These are phyloP conservation scores for Peltaster fructicola DNA, from an alignment of 2,329 filamentous ascomycete genomes.

Conservation along the genomic window DNA sequence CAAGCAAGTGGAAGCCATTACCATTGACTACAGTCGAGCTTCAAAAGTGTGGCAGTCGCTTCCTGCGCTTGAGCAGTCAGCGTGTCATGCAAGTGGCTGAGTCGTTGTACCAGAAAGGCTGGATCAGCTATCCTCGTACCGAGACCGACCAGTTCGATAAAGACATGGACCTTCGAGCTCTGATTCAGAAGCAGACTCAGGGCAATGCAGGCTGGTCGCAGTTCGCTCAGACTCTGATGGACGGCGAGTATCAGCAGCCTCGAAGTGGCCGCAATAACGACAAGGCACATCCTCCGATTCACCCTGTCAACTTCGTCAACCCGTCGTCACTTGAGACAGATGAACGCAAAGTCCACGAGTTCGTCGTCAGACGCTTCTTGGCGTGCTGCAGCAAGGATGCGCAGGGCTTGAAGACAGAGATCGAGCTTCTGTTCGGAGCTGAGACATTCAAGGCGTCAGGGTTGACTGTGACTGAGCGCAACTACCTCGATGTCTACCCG, in stretches of 20 bases:
- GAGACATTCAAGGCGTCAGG: slow-evolving; percentile 73
- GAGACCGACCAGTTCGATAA: slow-evolving; percentile 92
- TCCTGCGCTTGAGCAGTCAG: slow-evolving; percentile 80
- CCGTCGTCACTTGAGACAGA: slow-evolving; percentile 41
- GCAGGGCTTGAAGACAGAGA: slow-evolving; percentile 64
- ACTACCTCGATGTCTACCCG: slow-evolving; percentile 87
- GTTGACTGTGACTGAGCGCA: slow-evolving; percentile 67
- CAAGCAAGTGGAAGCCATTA: slow-evolving; percentile 82
- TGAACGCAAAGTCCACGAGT: slow-evolving; percentile 68
- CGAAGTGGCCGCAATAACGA: slow-evolving; percentile 78
- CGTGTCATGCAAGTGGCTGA: slow-evolving; percentile 79
- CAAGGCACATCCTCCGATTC: slow-evolving; percentile 92
- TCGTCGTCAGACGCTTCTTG: slow-evolving; percentile 77
- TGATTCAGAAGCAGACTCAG: slow-evolving; percentile 70
- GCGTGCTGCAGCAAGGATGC: slow-evolving; percentile 94
- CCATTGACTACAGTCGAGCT: slow-evolving; percentile 91
- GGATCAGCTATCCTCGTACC: slow-evolving; percentile 93
- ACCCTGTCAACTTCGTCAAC: slow-evolving; percentile 74
- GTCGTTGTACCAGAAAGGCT: slow-evolving; percentile 76
- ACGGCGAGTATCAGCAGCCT: slow-evolving; percentile 65
- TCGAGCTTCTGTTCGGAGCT: slow-evolving; percentile 68
- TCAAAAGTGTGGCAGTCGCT: slow-evolving; percentile 83
- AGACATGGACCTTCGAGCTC: slow-evolving; percentile 62
- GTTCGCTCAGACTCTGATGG: slow-evolving; percentile 58
- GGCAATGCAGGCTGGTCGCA: slow-evolving; percentile 54